Evolutionary conservation across 257 asterid genomes (phyloP).

Genomic region (Ballota nigra): DNA sequence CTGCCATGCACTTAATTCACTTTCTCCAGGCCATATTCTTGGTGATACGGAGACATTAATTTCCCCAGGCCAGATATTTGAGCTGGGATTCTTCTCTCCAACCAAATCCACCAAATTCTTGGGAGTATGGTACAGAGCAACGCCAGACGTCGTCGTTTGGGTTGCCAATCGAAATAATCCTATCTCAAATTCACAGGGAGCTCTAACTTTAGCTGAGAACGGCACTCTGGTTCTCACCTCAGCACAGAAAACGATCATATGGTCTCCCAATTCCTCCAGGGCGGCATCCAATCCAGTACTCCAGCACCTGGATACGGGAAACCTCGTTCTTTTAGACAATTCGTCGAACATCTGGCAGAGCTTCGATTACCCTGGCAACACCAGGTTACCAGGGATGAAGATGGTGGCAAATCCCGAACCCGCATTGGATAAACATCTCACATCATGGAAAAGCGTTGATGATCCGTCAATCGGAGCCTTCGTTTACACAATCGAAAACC

Average conservation of each 20-base stretch:
- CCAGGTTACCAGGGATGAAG: too few species aligned
- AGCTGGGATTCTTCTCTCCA: constrained; percentile 15
- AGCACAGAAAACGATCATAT: background rate
- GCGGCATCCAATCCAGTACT: background rate
- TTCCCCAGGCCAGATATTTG: background rate
- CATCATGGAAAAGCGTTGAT: too few species aligned
- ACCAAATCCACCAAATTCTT: background rate
- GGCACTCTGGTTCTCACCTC: constrained; percentile 1
- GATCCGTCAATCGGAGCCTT: too few species aligned
- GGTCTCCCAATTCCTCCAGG: constrained; percentile 4
- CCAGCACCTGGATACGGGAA: background rate
- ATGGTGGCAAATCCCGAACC: too few species aligned
- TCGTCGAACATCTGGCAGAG: too few species aligned
- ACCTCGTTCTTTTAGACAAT: background rate
- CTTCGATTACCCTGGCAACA: constrained; percentile 4
- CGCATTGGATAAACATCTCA: too few species aligned
- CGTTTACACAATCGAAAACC: too few species aligned
- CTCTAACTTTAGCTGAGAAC: background rate
- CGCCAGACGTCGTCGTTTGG: constrained; percentile 15
- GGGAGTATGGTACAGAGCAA: constrained; percentile 16
- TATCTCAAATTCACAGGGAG: background rate
- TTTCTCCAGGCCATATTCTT: background rate
- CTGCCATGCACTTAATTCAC: background rate
- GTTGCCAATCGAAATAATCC: constrained; percentile 10
- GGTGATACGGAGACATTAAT: background rate